Evolutionary conservation across 2,329 filamentous ascomycete genomes (phyloP).

Genomic region (Trichophaea hybrida): DNA sequence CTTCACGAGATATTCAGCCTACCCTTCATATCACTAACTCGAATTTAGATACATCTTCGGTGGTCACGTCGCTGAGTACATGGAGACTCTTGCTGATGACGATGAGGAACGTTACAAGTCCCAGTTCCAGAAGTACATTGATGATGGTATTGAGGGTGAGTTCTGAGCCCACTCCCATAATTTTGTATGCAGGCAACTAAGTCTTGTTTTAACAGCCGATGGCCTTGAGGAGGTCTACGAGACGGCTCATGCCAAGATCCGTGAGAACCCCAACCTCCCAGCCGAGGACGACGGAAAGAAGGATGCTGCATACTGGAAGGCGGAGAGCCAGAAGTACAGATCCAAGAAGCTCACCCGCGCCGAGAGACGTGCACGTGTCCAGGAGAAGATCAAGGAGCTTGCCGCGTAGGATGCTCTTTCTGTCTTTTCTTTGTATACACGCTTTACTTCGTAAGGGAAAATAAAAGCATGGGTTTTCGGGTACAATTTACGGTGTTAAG

Average conservation of each 20-base stretch:
- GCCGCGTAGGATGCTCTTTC: neutral
- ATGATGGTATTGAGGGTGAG: slow-evolving; percentile 67
- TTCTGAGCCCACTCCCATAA: slow-evolving; percentile 1
- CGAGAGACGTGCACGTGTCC: slow-evolving; percentile 68
- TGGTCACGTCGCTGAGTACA: slow-evolving; percentile 98
- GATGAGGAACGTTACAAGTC: slow-evolving; percentile 99
- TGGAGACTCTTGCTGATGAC: slow-evolving; percentile 98
- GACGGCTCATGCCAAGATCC: slow-evolving; percentile 91
- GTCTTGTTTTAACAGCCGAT: slow-evolving; percentile 43
- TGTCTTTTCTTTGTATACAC: neutral
- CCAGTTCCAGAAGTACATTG: slow-evolving; percentile 96
- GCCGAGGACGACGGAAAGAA: slow-evolving; percentile 63
- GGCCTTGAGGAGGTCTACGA: slow-evolving; percentile 92
- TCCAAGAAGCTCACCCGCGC: slow-evolving; percentile 63
- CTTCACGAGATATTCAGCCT: neutral
- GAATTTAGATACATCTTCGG: slow-evolving; percentile 67
- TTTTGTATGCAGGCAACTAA: neutral
- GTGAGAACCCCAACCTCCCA: slow-evolving; percentile 90
- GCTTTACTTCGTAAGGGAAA: neutral
- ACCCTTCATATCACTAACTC: neutral
- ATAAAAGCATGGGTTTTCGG: slow-evolving; percentile 5
- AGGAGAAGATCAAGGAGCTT: slow-evolving; percentile 81
- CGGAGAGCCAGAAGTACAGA: slow-evolving; percentile 82
- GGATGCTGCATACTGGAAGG: slow-evolving; percentile 94
- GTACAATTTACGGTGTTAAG: slow-evolving; percentile 1